phyloP scores from a whole-genome alignment of 2,329 filamentous ascomycete species.

The Thielaviopsis euricoi region DNA sequence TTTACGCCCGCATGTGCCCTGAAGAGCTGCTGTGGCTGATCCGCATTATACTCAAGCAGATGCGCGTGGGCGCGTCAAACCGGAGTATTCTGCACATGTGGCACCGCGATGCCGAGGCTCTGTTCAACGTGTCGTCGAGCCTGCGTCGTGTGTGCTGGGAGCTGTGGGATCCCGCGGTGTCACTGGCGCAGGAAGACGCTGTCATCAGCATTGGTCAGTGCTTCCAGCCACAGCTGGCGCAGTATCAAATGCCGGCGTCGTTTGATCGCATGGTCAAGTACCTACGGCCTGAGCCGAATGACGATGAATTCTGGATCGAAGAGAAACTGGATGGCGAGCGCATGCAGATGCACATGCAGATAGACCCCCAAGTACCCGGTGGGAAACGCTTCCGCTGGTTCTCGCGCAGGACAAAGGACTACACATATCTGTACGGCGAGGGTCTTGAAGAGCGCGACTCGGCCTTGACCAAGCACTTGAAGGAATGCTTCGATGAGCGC shows the following conservation, averaged over 20 bases:
- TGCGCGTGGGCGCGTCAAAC: slow-evolving; percentile 63
- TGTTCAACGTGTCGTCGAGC: slow-evolving; percentile 85
- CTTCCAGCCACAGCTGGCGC: slow-evolving; percentile 88
- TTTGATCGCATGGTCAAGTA: slow-evolving; percentile 66
- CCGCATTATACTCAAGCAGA: slow-evolving; percentile 72
- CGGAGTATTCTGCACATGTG: slow-evolving; percentile 73
- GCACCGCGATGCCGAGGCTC: slow-evolving; percentile 59
- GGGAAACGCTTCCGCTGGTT: slow-evolving; percentile 70
- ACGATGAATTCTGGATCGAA: slow-evolving; percentile 84
- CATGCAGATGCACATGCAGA: slow-evolving; percentile 87
- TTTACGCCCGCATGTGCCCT: slow-evolving; percentile 83
- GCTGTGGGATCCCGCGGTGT: slow-evolving; percentile 53
- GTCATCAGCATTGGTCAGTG: slow-evolving; percentile 78
- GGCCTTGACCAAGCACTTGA: slow-evolving; percentile 65
- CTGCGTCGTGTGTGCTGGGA: slow-evolving; percentile 91
- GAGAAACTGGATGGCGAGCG: slow-evolving; percentile 95
- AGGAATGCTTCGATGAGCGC: slow-evolving; percentile 56
- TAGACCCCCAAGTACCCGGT: slow-evolving; percentile 50
- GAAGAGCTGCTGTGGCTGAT: slow-evolving; percentile 92
- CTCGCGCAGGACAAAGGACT: slow-evolving; percentile 93
- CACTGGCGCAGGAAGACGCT: slow-evolving; percentile 58
- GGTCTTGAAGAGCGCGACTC: slow-evolving; percentile 58
- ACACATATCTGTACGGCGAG: slow-evolving; percentile 82
- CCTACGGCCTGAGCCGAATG: slow-evolving; percentile 47
- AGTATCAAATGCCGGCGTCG: slow-evolving; percentile 66